Evolutionary conservation across 2,329 filamentous ascomycete genomes (phyloP), one percentile per base, ranked within the genome.

Genomic region (Aspergillus hiratsukae): DNA sequence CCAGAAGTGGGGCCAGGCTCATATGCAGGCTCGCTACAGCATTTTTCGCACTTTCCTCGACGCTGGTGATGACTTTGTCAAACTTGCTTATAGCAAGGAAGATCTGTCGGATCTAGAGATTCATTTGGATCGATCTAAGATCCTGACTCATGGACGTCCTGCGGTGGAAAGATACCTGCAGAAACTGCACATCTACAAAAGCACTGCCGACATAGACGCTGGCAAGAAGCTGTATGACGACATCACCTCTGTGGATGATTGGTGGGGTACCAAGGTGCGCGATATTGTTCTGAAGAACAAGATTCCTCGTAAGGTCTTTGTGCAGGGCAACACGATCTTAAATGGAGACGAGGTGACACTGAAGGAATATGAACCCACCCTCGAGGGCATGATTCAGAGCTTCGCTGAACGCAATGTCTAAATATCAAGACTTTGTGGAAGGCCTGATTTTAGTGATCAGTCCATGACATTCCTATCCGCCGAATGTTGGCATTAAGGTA

Each of bases 171-270:
- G 86, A 52, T 96, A 95, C 71, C 80, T 97, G 51, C 91, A 95
- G 77, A 94, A 95, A 75, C 77, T 97, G 60, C 92, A 97, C 74
- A 81, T 97, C 61, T 97, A 90, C 81, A 97, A 97, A 80, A 85
- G 87, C 4, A 96, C 91, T 1, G 93, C 91, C 6, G 91, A 97
- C 70, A 81, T 93, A 19, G 82, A 87, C 64, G 82, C 81, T 2
- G 93, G 90, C n/a, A 86, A 83, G 63, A 83, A 84, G 64, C 84
- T 96, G 75, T 97, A 96, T 71, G 85, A 87, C 58, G 82, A 87
- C 29, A 92, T 96, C 81, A 96, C 92, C 7, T 79, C 82, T 25
- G 92, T 97, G 23, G 89, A 85, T 52, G 87, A 90, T 41, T 97
- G 90, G 78, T 97, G 90, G 83, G 91, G 88, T 54, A 85, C 83